Evolutionary conservation across 306 rosid genomes (phyloP).

Genomic region (Myrica gale): DNA sequence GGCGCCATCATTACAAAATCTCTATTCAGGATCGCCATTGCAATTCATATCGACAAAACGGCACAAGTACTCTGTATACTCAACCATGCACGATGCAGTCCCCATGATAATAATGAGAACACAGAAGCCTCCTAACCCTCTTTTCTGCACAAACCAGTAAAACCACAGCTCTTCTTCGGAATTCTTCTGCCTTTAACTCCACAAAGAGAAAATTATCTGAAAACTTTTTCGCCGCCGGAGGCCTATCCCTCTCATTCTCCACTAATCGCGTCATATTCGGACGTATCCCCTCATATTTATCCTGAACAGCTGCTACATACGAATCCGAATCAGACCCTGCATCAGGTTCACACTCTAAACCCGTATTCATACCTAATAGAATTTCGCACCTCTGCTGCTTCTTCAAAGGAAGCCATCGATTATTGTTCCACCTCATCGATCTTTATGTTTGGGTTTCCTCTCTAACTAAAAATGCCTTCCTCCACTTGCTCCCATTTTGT

Average conservation of each 20-base stretch:
- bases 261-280: neutral
- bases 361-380: constrained; percentile 52
- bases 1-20: constrained; percentile 48
- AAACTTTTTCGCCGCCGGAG: neutral
- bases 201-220: neutral
- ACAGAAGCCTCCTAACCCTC: constrained; percentile 75
- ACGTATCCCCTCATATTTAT: neutral
- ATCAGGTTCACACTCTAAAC: constrained; percentile 32
- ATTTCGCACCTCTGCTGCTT: constrained; percentile 61
- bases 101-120: constrained; percentile 77
- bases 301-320: constrained; percentile 16
- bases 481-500: constrained; percentile 62
- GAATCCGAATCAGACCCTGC: constrained; percentile 26
- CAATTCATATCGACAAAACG: constrained; percentile 82
- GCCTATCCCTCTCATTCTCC: neutral
- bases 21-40: constrained; percentile 82
- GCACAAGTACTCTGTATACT: constrained; percentile 74
- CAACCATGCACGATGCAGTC: constrained; percentile 90
- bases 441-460: constrained; percentile 37
- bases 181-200: neutral
- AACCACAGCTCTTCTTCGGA: constrained; percentile 12
- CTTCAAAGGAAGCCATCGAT: constrained; percentile 51
- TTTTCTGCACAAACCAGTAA: constrained; percentile 60
- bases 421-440: constrained; percentile 49
- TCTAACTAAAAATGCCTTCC: constrained; percentile 39